Percentiles rank a stretch among this genome's conserved stretches.
Evolutionary conservation across 805 yeast genomes (phyloP).

Genomic region (Wickerhamiella lipophila): DNA sequence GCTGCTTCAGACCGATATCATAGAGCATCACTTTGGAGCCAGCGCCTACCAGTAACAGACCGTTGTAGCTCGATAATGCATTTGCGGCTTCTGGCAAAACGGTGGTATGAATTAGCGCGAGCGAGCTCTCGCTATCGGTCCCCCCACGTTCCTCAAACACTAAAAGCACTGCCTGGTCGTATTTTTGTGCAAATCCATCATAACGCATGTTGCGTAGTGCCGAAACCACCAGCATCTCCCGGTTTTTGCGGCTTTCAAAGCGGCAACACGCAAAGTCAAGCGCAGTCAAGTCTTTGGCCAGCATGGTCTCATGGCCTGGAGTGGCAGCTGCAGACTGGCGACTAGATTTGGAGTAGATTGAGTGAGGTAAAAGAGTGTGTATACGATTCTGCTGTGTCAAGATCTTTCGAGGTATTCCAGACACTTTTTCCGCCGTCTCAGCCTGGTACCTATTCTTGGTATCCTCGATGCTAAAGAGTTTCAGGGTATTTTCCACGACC

Average conservation of each 20-base stretch:
- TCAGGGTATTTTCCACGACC: slow-evolving; percentile 22
- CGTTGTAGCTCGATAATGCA: slow-evolving; percentile 44
- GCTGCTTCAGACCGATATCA: slow-evolving; percentile 68
- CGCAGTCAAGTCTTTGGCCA: not conserved
- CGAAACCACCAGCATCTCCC: slow-evolving; percentile 12
- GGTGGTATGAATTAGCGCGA: slow-evolving; percentile 47
- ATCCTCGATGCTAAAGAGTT: slow-evolving; percentile 17
- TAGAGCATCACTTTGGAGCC: slow-evolving; percentile 31
- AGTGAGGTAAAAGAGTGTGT: not conserved
- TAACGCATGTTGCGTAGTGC: not conserved
- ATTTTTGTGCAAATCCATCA: not conserved
- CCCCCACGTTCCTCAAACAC: slow-evolving; percentile 1
- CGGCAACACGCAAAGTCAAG: slow-evolving; percentile 27
- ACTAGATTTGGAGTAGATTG: not conserved
- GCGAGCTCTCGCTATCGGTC: slow-evolving; percentile 24
- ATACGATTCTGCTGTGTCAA: not conserved
- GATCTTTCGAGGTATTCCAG: not conserved
- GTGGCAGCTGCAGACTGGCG: too few species aligned
- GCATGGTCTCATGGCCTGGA: too few species aligned
- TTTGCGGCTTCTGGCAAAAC: slow-evolving; percentile 36
- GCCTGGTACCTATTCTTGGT: slow-evolving; percentile 10
- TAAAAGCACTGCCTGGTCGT: not conserved
- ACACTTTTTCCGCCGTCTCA: not conserved
- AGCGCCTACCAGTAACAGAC: slow-evolving; percentile 47
- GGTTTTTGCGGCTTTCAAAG: slow-evolving; percentile 13